Conservation (phyloP, 2,329 filamentous ascomycete genomes). For the Davidsoniella neocaledoniae region DNA sequence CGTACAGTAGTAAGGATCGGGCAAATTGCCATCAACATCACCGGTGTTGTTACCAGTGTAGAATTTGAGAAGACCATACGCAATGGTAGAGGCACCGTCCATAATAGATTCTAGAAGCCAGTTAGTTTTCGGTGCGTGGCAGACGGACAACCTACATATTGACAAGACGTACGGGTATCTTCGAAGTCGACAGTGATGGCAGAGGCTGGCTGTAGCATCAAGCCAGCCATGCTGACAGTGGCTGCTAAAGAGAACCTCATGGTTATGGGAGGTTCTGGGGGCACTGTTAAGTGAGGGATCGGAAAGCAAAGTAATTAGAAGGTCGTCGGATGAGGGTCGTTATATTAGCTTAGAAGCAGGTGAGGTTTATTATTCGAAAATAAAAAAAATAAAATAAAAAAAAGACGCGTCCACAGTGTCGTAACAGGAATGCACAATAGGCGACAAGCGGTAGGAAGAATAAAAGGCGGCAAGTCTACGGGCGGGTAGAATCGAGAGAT, state of each 20-base stretch:
- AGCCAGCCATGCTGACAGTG: slow-evolving; percentile 6
- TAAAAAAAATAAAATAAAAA: not conserved
- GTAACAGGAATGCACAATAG: not conserved
- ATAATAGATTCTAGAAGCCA: slow-evolving; percentile 30
- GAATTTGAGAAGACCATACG: slow-evolving; percentile 30
- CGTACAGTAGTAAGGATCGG: slow-evolving; percentile 47
- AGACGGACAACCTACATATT: not conserved
- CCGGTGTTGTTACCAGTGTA: slow-evolving; percentile 43
- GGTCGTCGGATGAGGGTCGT: too few relatives aligned
- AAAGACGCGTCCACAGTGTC: not conserved
- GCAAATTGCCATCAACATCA: slow-evolving; percentile 39
- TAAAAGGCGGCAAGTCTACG: too few relatives aligned
- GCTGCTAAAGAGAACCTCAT: slow-evolving; percentile 12
- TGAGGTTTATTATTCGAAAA: not conserved
- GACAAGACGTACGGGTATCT: slow-evolving; percentile 17
- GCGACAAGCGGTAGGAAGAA: too few relatives aligned
- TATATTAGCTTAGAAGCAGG: too few relatives aligned
- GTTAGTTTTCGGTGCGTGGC: slow-evolving; percentile 19
- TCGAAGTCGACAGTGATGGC: slow-evolving; percentile 16
- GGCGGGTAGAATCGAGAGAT: too few relatives aligned
- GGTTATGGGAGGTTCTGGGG: not conserved
- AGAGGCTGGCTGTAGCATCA: slow-evolving; percentile 9
- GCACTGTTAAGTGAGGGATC: not conserved
- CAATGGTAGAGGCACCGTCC: slow-evolving; percentile 29
- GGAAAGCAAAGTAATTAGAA: not conserved